Evolutionary conservation across 2,329 filamentous ascomycete genomes (phyloP).

Genomic region (Leptographium wingfieldii): DNA sequence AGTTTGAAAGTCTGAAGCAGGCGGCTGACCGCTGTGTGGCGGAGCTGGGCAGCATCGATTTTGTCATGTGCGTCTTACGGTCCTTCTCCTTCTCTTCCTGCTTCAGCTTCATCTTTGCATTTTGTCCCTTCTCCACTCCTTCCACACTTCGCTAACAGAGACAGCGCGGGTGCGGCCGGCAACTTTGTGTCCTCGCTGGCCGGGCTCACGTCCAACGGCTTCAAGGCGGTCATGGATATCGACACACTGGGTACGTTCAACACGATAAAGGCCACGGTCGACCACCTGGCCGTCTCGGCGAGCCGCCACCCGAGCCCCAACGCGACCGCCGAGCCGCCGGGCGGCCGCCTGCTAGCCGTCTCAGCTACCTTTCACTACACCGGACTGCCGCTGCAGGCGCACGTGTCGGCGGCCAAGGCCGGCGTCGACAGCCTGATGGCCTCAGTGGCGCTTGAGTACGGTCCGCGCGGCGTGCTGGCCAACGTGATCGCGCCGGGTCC

Average conservation of each 20-base stretch:
- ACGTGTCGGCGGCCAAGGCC: slow-evolving; percentile 86
- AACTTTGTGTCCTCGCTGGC: slow-evolving; percentile 87
- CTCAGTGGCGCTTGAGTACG: slow-evolving; percentile 76
- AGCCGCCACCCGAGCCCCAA: slow-evolving; percentile 42
- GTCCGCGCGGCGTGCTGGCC: slow-evolving; percentile 71
- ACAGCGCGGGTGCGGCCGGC: slow-evolving; percentile 80
- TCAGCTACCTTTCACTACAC: slow-evolving; percentile 88
- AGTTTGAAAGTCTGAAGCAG: slow-evolving; percentile 51
- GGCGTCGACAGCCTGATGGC: slow-evolving; percentile 76
- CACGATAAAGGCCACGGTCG: slow-evolving; percentile 82
- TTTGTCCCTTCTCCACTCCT: not conserved
- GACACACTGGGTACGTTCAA: slow-evolving; percentile 91
- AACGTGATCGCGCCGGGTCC: slow-evolving; percentile 85
- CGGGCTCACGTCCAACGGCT: slow-evolving; percentile 73
- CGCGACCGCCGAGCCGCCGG: slow-evolving; percentile 33
- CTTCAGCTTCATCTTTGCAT: not conserved
- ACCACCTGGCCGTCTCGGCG: slow-evolving; percentile 67
- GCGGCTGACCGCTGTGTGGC: slow-evolving; percentile 69
- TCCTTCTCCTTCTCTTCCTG: not conserved
- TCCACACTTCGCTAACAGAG: not conserved
- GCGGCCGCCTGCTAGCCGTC: slow-evolving; percentile 79
- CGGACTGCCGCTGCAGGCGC: slow-evolving; percentile 71
- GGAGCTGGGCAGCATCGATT: slow-evolving; percentile 83
- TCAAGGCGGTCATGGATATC: slow-evolving; percentile 93
- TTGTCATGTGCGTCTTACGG: slow-evolving; percentile 56